phyloP scores from a whole-genome alignment of 2,329 filamentous ascomycete species.

The Phoma herbarum region DNA sequence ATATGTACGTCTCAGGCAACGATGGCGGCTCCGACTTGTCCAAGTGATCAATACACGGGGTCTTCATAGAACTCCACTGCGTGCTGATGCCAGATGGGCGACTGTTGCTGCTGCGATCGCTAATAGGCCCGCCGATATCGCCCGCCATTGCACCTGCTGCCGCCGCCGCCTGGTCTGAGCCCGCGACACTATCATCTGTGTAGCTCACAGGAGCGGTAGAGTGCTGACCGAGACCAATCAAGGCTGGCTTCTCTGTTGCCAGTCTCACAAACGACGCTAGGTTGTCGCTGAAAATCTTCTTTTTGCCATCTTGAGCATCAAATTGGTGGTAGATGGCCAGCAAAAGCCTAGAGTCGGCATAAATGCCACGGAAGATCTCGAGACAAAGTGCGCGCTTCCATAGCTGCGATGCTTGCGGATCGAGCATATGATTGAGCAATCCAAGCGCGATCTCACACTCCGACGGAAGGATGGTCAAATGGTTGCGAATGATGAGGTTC shows the following conservation, averaged over 20 bases:
- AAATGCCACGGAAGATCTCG: conserved; percentile 88
- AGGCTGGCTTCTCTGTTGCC: conserved; percentile 85
- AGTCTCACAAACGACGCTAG: conserved; percentile 90
- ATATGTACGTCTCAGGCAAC: conserved; percentile 92
- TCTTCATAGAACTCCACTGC: conserved; percentile 88
- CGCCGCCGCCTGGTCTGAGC: conserved; percentile 83
- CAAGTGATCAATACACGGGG: conserved; percentile 90
- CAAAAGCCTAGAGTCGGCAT: conserved; percentile 79
- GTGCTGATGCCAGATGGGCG: conserved; percentile 80
- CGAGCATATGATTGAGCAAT: conserved; percentile 83
- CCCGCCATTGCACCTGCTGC: conserved; percentile 89
- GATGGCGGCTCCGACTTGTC: conserved; percentile 87
- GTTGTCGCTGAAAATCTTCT: conserved; percentile 79
- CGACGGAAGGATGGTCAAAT: conserved; percentile 75
- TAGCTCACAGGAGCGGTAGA: conserved; percentile 80
- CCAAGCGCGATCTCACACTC: conserved; percentile 87
- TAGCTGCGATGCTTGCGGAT: conserved; percentile 76
- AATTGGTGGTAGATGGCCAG: conserved; percentile 82
- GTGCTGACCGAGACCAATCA: conserved; percentile 89
- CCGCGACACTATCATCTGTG: conserved; percentile 63
- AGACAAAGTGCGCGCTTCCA: conserved; percentile 94
- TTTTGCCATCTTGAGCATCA: conserved; percentile 76
- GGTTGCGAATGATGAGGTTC: conserved; percentile 79
- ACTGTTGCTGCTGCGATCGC: conserved; percentile 67
- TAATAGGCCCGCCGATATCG: conserved; percentile 77